phyloP scores from a whole-genome alignment of 2,329 filamentous ascomycete genomes.

The Fusarium agapanthi region DNA sequence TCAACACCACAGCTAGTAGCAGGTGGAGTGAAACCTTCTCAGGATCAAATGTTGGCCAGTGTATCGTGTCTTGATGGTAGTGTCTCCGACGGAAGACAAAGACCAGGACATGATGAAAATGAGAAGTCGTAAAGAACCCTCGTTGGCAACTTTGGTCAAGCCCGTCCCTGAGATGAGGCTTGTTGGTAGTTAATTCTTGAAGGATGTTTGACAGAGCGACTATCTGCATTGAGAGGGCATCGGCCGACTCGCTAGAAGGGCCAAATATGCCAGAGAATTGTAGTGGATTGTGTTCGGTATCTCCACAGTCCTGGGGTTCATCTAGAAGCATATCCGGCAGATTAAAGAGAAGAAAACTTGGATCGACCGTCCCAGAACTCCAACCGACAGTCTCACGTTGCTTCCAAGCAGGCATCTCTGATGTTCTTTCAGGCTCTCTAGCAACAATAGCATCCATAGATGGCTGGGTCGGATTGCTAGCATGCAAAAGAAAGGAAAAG shows the following conservation, averaged over 20 bases:
- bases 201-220: background rate
- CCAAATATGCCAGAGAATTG: background rate
- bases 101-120: conserved; percentile 7
- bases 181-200: background rate
- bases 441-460: conserved; percentile 9
- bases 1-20: background rate
- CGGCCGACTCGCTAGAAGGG: background rate
- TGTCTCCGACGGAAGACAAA: conserved; percentile 12
- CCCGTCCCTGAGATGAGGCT: conserved; percentile 2
- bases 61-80: conserved; percentile 8
- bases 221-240: background rate
- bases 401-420: conserved; percentile 5
- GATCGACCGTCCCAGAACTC: conserved; percentile 1
- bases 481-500: conserved; percentile 8
- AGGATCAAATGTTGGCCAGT: conserved; percentile 32
- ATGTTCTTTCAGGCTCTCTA: conserved; percentile 10
- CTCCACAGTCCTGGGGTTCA: background rate
- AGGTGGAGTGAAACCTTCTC: conserved; percentile 8
- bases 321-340: conserved; percentile 12
- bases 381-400: background rate
- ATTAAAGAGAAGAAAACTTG: conserved; percentile 8
- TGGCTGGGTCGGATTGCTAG: background rate
- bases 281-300: fast-evolving
- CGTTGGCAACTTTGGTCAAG: background rate
- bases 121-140: background rate